Base-by-base conservation (phyloP, 352 stramenopile genomes). In the Pythium monospermum region DNA sequence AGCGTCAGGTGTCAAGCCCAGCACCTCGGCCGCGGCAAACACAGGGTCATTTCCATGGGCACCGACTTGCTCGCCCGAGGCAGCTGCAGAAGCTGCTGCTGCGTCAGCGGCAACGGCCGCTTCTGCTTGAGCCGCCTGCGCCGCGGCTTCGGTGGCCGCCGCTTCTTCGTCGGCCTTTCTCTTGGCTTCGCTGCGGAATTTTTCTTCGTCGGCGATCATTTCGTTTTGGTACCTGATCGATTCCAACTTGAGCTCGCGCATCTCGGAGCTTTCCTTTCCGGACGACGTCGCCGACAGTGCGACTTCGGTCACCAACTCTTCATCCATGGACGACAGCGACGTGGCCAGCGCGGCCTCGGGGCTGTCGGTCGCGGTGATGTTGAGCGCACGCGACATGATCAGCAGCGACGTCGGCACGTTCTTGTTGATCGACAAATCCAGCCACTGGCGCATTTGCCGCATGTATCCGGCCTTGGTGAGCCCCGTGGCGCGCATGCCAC, bases 321-420 rank as follows among this genome's bases (percentile, higher is more conserved):
- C 83, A 37, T 93, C 83, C 79, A 93, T 91, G 12, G 74, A 88
- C 43, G 79, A 91, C 68, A 95, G 89, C 33, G 84, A 94, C 36
- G 85, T 89, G 36, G 82, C 84, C 26, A 96, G 68, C n/a, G 84
- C 83, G 28, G 79, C 80, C 55, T 94, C 84, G 16, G 88, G 69
- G 59, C 85, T 92, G 53, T 91, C 79, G 38, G 76, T 64, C 18
- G 76, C 76, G 36, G 85, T 93, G 63, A 99, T 88, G 65, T 97
- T 98, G 60, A 99, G 97, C 22, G 92, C 96, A 32, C 96, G 83
- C 43, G 92, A 98, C 90, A 99, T 97, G 57, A 99, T 99, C 35
- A 99, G 78, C 49, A 99, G 78, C 30, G 91, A 97, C 53, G 98
- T 95, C n/a, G 96, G 96, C 11, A 99, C 96, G 72, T 98, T 96